Evolutionary conservation across 306 rosid genomes (phyloP), one percentile per base, ranked within the genome.

Genomic region (Medicago ruthenica): DNA sequence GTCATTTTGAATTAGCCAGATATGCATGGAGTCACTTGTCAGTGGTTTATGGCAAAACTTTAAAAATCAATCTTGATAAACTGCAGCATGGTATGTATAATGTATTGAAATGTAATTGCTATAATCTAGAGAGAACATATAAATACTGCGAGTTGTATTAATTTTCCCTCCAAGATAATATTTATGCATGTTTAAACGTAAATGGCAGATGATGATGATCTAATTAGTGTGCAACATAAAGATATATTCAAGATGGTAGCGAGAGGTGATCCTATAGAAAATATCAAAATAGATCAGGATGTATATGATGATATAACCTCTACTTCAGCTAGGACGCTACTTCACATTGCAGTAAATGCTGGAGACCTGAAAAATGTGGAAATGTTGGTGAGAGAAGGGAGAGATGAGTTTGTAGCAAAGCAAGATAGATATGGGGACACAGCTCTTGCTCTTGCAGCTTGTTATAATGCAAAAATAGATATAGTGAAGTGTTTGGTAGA

Each of bases 401-500:
- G 8, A 8, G 22, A 67, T 0, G 16, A 9, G 21, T 55, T 76
- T 12, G 0, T 67, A 0, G 1, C 1, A 1, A 76, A 40, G 69
- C 10, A 67, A 76, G 80, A 76, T 21, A 4, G 12, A 3, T 3
- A 6, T 9, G 75, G 63, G 10, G 45, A 67, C 60, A 76, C 75
- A 1, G 75, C 80, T 24, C 75, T 76, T 4, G 67, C 80, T 24
- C 80, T 76, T 3, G 59, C 18, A 11, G 75, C 81, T 57, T 8
- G 16, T 17, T 13, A 12, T 0, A 67, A 50, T 3, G 75, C 61
- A 42, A 14, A 77, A 9, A 13, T 3, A 0, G 0, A 58, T 0
- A 4, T 77, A 17, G 81, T 69, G 13, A 42, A 16, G 50, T 67
- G 68, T 36, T n/a, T 76, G 74, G 22, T 76, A 1, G 12, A 67